Percentiles rank a stretch among this genome's conserved stretches.
Conservation (phyloP, 2,329 filamentous ascomycete genomes). For the Pseudocercospora pini-densiflorae region DNA sequence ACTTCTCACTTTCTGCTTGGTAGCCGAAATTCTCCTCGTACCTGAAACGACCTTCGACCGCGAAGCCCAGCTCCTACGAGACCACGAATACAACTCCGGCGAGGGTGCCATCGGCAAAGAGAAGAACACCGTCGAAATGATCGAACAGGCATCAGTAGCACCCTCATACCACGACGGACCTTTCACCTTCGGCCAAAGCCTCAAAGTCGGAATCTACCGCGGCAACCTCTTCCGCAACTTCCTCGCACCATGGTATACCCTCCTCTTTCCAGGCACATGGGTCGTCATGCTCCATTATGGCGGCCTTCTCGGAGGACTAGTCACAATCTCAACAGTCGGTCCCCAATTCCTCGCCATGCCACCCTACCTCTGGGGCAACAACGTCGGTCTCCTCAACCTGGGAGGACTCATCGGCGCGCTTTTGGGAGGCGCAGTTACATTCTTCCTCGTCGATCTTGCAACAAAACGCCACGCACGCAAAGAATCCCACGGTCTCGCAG, state of each 20-base stretch:
- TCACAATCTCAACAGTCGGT: conserved; percentile 45
- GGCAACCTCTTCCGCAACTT: conserved; percentile 42
- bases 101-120: conserved; percentile 23
- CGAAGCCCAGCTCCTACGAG: conserved; percentile 29
- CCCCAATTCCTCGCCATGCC: conserved; percentile 44
- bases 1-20: conserved; percentile 39
- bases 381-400: conserved; percentile 46
- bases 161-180: conserved; percentile 29
- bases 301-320: conserved; percentile 47
- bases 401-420: conserved; percentile 45
- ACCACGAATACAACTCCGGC: conserved; percentile 8
- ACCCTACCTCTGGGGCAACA: conserved; percentile 48
- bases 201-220: conserved; percentile 43
- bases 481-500: conserved; percentile 43
- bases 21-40: conserved; percentile 43
- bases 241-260: conserved; percentile 43
- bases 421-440: conserved; percentile 44
- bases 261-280: conserved; percentile 49
- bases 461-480: conserved; percentile 44
- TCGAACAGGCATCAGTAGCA: conserved; percentile 27
- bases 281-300: conserved; percentile 49
- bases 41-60: conserved; percentile 49
- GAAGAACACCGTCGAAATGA: conserved; percentile 30
- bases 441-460: conserved; percentile 43
- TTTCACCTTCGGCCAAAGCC: conserved; percentile 43